Evolutionary conservation across 306 rosid species (phyloP), one percentile per base, ranked within the genome.

Genomic region (Prunus salicina): DNA sequence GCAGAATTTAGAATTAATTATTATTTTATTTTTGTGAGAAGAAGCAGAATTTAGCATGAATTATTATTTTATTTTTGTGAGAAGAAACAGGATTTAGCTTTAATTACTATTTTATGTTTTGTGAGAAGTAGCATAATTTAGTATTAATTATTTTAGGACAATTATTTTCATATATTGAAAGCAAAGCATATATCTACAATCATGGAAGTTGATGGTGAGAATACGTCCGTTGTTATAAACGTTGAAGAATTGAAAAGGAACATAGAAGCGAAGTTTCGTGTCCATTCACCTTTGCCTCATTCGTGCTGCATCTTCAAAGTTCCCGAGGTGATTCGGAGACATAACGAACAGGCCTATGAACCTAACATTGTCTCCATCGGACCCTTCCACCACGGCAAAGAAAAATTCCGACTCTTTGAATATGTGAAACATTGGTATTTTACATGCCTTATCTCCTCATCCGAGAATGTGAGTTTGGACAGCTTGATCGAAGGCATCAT

Each of bases 291-390:
- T 20, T 0, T 19, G 62, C 15, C 22, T 4, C 2, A 22, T 11
- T 5, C 11, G 0, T 49, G 79, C 14, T 49, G 72, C 72, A 80
- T 75, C 27, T 80, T 74, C 76, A 69, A 3, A 69, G 46, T 47
- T 27, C 80, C 66, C 5, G 2, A 38, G 15, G 7, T 74, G 13
- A 70, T 75, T 27, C 14, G 8, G 2, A 8, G 72, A 9, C 27
- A 32, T 3, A 75, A 11, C 8, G 14, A 12, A 25, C 14, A 47
- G 12, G 71, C 76, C 8, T 61, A 50, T 6, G 18, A 8, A 3
- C 76, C 80, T 0, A 11, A 60, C 41, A 18, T 18, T 2, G 30
- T 80, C 16, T 74, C 79, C n/a, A 67, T 80, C 56, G 78, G 78
- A 12, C 78, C 78, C 18, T 55, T 53, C 12, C 78, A 56, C 25